Conservation (phyloP, 768 basidiomycete genomes). For the Porphyrellus cyaneotinctus region DNA sequence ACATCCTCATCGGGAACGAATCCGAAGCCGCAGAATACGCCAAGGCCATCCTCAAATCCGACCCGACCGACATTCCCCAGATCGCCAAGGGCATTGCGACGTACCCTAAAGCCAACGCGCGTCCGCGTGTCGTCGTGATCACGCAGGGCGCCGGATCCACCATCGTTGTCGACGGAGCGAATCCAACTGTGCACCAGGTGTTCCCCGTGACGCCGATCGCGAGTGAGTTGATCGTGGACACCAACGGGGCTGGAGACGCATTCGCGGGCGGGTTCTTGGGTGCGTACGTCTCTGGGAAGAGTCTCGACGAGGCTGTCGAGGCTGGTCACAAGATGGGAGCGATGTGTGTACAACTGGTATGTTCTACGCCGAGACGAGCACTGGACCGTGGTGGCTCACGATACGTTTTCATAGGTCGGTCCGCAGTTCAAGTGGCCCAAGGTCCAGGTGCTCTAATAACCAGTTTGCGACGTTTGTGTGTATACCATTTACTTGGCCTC, state of each 20-base stretch:
- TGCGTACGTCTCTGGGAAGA: constrained; percentile 75
- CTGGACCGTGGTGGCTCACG: too few species aligned
- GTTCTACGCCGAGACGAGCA: constrained; percentile 13
- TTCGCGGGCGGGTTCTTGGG: constrained; percentile 97
- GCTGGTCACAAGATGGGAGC: constrained; percentile 83
- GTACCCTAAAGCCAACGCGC: constrained; percentile 71
- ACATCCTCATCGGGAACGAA: constrained; percentile 96
- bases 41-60: constrained; percentile 60
- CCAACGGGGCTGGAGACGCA: constrained; percentile 96
- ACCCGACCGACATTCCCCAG: constrained; percentile 58
- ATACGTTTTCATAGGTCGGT: constrained; percentile 39
- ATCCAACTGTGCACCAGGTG: constrained; percentile 42
- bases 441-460: constrained; percentile 39
- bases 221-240: constrained; percentile 79
- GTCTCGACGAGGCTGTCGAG: constrained; percentile 69
- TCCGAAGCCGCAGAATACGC: constrained; percentile 89
- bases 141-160: constrained; percentile 87
- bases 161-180: constrained; percentile 60
- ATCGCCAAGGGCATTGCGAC: constrained; percentile 76
- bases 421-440: constrained; percentile 58
- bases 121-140: constrained; percentile 81
- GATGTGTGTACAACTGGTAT: constrained; percentile 80
- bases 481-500: constrained; percentile 8
- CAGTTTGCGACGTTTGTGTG: not conserved
- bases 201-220: constrained; percentile 56